phyloP scores from a whole-genome alignment of 257 asterid genomes.

The Ilex asprella region DNA sequence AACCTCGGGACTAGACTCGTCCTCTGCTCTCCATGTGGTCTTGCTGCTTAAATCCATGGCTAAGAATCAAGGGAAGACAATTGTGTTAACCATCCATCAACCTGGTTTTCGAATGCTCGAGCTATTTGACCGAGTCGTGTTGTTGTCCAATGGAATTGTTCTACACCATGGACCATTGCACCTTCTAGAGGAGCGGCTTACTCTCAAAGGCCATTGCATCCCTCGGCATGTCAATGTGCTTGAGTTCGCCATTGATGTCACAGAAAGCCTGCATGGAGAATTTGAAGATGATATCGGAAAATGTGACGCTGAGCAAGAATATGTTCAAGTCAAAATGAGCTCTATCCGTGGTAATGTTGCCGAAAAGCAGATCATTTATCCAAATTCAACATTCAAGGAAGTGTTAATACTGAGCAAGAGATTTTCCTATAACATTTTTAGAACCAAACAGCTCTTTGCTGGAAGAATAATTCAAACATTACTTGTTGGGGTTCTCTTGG shows the following conservation, averaged over 20 bases:
- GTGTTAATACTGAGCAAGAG: conserved; percentile 47
- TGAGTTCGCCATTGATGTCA: conserved; percentile 62
- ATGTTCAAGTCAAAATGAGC: not conserved
- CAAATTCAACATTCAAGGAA: conserved; percentile 43
- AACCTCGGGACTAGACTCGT: conserved; percentile 81
- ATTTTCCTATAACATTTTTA: conserved; percentile 48
- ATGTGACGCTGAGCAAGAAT: conserved; percentile 15
- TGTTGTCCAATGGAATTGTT: conserved; percentile 47
- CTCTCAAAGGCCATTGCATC: conserved; percentile 37
- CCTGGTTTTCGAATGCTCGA: conserved; percentile 75
- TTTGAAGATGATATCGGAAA: conserved; percentile 21
- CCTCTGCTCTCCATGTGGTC: conserved; percentile 59
- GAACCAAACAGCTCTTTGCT: conserved; percentile 56
- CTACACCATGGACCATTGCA: conserved; percentile 57
- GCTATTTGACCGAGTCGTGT: conserved; percentile 48
- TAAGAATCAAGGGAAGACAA: conserved; percentile 42
- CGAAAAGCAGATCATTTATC: conserved; percentile 17
- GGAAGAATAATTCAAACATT: conserved; percentile 53
- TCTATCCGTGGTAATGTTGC: conserved; percentile 2
- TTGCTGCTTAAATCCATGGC: conserved; percentile 54
- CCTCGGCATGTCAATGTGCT: conserved; percentile 66
- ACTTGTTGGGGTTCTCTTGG: conserved; percentile 56
- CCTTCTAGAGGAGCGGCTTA: conserved; percentile 45
- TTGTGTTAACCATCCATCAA: conserved; percentile 69
- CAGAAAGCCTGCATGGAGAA: conserved; percentile 25